Base-by-base conservation (phyloP, 2,329 filamentous ascomycete species). In the Botrytis sinoallii region DNA sequence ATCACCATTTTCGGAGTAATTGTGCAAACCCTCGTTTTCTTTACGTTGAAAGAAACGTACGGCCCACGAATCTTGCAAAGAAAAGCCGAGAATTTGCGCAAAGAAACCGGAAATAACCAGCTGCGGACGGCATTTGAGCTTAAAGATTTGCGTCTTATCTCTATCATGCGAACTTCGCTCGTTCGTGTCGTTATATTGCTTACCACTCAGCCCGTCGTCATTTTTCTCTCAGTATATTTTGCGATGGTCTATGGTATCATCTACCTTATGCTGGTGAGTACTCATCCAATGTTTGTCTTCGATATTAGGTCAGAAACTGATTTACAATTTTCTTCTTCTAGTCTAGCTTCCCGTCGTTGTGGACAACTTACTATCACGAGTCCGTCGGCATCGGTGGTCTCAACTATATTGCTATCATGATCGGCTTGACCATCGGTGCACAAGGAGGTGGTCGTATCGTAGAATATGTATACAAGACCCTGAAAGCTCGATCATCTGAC, bases 331-430 rank as follows among this genome's bases (percentile, higher is more conserved):
- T 55, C 12, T 55, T 18, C 5, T 29, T 16, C 18, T 55, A 55
- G 52, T 87, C 88, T 0, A 90, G 86, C 3, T 91, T 91, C 76
- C 86, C 90, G 0, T 78, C 81, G 0, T 82, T 92, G 1, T 92
- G 88, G 87, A 83, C 79, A 2, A 75, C 78, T 0, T 81, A 84
- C 18, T 93, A 92, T 78, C 78, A 84, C 70, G 84, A 90, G 77
- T 85, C 85, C 0, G 83, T 85, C 16, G 86, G 87, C 68, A 87
- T 88, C 57, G 88, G 86, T 35, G 87, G 88, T 0, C 64, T 87
- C 85, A 0, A 91, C 86, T 29, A 88, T 80, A 75, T 89, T 75
- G 84, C 86, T 72, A 76, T 84, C 57, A 81, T 85, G 75, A 52
- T 89, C 69, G 86, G 85, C 52, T 78, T 80, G 25, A 65, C 82